phyloP scores from a whole-genome alignment of 2,329 filamentous ascomycete genomes.

The Epichloe sibirici region DNA sequence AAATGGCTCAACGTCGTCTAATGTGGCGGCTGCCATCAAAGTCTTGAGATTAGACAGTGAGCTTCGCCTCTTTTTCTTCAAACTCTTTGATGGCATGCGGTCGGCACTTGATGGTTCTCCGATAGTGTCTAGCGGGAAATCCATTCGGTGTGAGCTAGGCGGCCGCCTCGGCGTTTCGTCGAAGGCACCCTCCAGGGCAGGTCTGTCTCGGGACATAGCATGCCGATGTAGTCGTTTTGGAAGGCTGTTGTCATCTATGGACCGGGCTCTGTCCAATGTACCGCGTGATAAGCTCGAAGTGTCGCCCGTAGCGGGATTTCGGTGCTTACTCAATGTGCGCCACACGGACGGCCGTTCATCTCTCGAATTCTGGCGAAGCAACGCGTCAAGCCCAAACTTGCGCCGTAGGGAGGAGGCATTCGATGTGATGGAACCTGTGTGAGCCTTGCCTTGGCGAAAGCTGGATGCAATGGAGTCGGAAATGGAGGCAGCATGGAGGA shows the following conservation, averaged over 20 bases:
- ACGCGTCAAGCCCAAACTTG: slow-evolving; percentile 67
- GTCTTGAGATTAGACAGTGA: slow-evolving; percentile 77
- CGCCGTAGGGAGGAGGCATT: slow-evolving; percentile 77
- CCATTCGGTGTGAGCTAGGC: slow-evolving; percentile 42
- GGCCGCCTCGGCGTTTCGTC: slow-evolving; percentile 44
- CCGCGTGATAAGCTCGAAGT: slow-evolving; percentile 53
- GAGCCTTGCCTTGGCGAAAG: slow-evolving; percentile 42
- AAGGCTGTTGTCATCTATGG: slow-evolving; percentile 56
- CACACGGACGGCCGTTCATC: slow-evolving; percentile 67
- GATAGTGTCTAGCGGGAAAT: slow-evolving; percentile 46
- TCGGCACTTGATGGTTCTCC: slow-evolving; percentile 41
- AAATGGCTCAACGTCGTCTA: slow-evolving; percentile 25
- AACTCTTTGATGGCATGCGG: slow-evolving; percentile 21
- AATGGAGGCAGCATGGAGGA: slow-evolving; percentile 25
- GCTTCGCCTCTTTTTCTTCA: slow-evolving; percentile 73
- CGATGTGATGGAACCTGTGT: slow-evolving; percentile 66
- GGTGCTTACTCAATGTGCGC: slow-evolving; percentile 78
- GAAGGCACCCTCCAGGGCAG: slow-evolving; percentile 49
- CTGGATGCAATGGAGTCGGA: slow-evolving; percentile 50
- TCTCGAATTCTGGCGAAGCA: slow-evolving; percentile 71
- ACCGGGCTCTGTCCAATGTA: slow-evolving; percentile 58
- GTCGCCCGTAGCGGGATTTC: slow-evolving; percentile 47
- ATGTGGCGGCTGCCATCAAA: slow-evolving; percentile 49
- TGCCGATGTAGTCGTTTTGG: slow-evolving; percentile 27
- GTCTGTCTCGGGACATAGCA: slow-evolving; percentile 46